Conservation (phyloP, 2,329 filamentous ascomycete genomes). For the Ceratocystis harringtonii region DNA sequence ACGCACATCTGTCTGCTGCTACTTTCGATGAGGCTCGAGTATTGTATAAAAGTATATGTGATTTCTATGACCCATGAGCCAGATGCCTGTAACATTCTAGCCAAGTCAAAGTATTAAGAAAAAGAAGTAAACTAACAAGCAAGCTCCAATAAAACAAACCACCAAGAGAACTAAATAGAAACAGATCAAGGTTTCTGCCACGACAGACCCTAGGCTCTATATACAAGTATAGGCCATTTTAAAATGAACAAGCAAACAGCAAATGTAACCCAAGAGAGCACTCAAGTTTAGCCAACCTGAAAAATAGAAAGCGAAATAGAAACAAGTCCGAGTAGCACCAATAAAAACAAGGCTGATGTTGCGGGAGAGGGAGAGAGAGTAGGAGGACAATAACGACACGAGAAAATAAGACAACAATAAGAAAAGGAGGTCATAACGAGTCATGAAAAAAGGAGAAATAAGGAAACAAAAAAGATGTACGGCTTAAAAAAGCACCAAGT, state of each 20-base stretch:
- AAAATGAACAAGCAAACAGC: background rate
- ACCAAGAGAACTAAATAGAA: background rate
- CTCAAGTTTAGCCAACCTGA: background rate
- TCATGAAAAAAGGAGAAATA: background rate
- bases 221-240: constrained; percentile 2
- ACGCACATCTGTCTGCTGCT: background rate
- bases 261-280: background rate
- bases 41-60: too few species aligned
- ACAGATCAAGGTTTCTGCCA: background rate
- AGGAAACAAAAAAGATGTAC: background rate
- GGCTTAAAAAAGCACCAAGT: background rate
- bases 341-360: background rate
- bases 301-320: background rate
- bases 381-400: background rate
- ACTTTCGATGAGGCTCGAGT: background rate
- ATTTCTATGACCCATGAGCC: background rate
- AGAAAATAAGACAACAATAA: background rate
- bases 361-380: background rate
- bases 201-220: background rate
- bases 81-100: background rate
- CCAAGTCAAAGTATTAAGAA: background rate
- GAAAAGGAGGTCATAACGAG: background rate
- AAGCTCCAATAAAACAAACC: background rate
- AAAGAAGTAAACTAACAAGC: background rate
- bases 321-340: background rate